These are phyloP conservation scores for Phytophthora sp. DNA, from an alignment of 352 stramenopile genomes.

Conservation along the genomic window DNA sequence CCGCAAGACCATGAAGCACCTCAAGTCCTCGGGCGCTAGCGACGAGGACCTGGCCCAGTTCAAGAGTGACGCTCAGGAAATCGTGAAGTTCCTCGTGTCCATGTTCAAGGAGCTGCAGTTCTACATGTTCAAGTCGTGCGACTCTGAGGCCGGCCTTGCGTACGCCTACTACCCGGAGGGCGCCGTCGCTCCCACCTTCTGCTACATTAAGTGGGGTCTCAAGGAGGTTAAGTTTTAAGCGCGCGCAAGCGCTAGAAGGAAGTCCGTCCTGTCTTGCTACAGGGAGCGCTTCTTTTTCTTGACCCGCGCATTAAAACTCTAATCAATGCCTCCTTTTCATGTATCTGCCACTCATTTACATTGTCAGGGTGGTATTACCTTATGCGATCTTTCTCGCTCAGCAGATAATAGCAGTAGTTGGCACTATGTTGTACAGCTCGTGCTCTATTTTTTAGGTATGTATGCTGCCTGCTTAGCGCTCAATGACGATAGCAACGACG, in stretches of 20 bases:
- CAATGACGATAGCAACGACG: slow-evolving; percentile 56
- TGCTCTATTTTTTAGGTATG: slow-evolving; percentile 2
- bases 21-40: slow-evolving; percentile 50
- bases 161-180: slow-evolving; percentile 74
- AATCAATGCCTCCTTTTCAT: slow-evolving; percentile 45
- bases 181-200: slow-evolving; percentile 54
- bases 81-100: slow-evolving; percentile 69
- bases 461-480: slow-evolving; percentile 29
- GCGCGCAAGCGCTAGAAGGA: slow-evolving; percentile 27
- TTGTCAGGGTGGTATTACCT: background rate
- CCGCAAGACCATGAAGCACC: slow-evolving; percentile 71
- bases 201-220: slow-evolving; percentile 76
- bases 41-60: slow-evolving; percentile 58
- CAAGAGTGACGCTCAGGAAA: slow-evolving; percentile 69
- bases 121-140: slow-evolving; percentile 73
- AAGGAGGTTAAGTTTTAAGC: slow-evolving; percentile 80
- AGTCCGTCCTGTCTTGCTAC: background rate
- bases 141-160: slow-evolving; percentile 65
- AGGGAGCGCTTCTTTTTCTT: slow-evolving; percentile 15
- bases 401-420: background rate
- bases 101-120: slow-evolving; percentile 75
- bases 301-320: slow-evolving; percentile 44
- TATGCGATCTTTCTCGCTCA: background rate
- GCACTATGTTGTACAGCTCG: background rate
- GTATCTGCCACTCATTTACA: slow-evolving; percentile 1